A percentile compares a stretch with the other conserved stretches of the same genome.
These are phyloP conservation scores for Mycocentrospora acerina DNA, from an alignment of 2,329 filamentous ascomycete genomes.

Conservation along the genomic window DNA sequence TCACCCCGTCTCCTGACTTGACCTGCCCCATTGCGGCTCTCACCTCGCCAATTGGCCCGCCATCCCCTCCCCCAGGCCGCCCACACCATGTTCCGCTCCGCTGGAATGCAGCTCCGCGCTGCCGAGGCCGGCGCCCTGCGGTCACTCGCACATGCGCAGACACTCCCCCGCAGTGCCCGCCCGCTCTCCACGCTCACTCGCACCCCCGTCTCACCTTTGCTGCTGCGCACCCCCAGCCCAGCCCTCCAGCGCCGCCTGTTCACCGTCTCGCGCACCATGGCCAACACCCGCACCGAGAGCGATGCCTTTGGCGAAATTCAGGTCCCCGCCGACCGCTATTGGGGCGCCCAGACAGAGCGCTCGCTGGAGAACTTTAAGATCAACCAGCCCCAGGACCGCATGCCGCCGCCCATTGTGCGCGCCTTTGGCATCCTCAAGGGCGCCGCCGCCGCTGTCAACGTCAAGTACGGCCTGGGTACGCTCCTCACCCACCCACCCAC, in stretches of 20 bases:
- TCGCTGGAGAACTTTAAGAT: slow-evolving; percentile 98
- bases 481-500: slow-evolving; percentile 7
- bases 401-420: slow-evolving; percentile 88
- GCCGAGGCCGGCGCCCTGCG: slow-evolving; percentile 38
- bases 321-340: slow-evolving; percentile 91
- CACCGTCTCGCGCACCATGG: slow-evolving; percentile 38
- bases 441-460: slow-evolving; percentile 92
- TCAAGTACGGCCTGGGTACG: slow-evolving; percentile 84
- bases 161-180: slow-evolving; percentile 29
- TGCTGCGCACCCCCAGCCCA: slow-evolving; percentile 13
- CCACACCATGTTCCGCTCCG: slow-evolving; percentile 39
- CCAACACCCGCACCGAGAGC: slow-evolving; percentile 75
- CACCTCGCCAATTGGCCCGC: background rate
- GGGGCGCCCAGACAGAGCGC: slow-evolving; percentile 96
- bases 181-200: slow-evolving; percentile 31
- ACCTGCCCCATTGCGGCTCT: no score
- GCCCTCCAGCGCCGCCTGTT: slow-evolving; percentile 32
- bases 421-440: slow-evolving; percentile 98
- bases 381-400: slow-evolving; percentile 98
- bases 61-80: slow-evolving; percentile 7
- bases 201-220: slow-evolving; percentile 16
- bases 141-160: slow-evolving; percentile 39
- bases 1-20: background rate
- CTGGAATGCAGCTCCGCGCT: slow-evolving; percentile 32
- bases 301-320: slow-evolving; percentile 98